Percentiles rank a stretch among this genome's conserved stretches.
Evolutionary conservation across 2,329 filamentous ascomycete species (phyloP).

Genomic region (Venturia carpophila): DNA sequence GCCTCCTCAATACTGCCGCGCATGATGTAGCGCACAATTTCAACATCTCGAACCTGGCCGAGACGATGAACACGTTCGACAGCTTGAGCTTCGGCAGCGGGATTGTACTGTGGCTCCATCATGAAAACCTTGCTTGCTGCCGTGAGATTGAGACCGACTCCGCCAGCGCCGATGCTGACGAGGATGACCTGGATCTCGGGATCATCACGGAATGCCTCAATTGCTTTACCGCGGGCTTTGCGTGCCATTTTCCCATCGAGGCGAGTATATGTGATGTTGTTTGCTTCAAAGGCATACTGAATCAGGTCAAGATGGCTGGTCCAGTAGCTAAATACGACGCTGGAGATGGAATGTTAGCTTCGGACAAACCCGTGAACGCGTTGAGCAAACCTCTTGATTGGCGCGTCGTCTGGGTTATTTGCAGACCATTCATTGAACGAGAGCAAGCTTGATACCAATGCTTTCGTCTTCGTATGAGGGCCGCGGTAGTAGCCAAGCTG

Average conservation of each 20-base stretch:
- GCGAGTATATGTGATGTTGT: conserved; percentile 63
- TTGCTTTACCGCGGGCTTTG: conserved; percentile 61
- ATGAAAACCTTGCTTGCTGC: conserved; percentile 81
- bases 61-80: conserved; percentile 87
- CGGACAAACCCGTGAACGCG: neutral
- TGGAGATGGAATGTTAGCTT: conserved; percentile 21
- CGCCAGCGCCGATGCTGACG: conserved; percentile 86
- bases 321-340: conserved; percentile 94
- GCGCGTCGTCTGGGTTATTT: conserved; percentile 55
- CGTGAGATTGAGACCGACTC: conserved; percentile 84
- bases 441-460: conserved; percentile 67
- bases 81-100: conserved; percentile 87
- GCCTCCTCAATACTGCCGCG: conserved; percentile 84
- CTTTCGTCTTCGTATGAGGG: conserved; percentile 85
- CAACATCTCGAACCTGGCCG: conserved; percentile 80
- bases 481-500: conserved; percentile 64
- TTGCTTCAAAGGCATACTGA: conserved; percentile 64
- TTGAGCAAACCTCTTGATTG: conserved; percentile 59
- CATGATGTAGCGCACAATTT: conserved; percentile 88
- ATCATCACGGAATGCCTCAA: conserved; percentile 71
- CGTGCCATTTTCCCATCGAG: conserved; percentile 87
- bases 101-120: conserved; percentile 98
- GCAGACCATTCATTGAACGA: conserved; percentile 52
- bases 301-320: conserved; percentile 91
- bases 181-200: conserved; percentile 68